Evolutionary conservation across 2,329 filamentous ascomycete genomes (phyloP).

Genomic region (Orbilia quercus): DNA sequence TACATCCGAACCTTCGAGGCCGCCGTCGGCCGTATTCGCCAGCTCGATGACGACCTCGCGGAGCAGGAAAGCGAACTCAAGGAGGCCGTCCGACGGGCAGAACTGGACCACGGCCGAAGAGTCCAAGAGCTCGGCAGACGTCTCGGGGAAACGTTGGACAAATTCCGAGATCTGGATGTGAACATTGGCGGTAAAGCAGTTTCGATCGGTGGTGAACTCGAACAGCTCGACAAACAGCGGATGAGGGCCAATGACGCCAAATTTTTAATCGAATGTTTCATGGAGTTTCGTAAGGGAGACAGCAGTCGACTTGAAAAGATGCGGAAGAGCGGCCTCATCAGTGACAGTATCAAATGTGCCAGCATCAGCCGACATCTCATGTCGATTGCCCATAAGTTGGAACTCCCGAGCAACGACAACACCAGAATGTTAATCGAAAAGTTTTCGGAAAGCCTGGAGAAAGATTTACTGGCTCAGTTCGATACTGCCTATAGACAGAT

Average conservation of each 20-base stretch:
- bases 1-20: slow-evolving; percentile 93
- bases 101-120: slow-evolving; percentile 90
- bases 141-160: slow-evolving; percentile 88
- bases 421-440: slow-evolving; percentile 94
- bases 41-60: slow-evolving; percentile 80
- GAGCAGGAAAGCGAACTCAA: slow-evolving; percentile 89
- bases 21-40: slow-evolving; percentile 68
- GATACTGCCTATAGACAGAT: slow-evolving; percentile 95
- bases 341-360: slow-evolving; percentile 93
- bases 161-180: slow-evolving; percentile 88
- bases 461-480: slow-evolving; percentile 94
- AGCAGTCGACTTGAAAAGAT: slow-evolving; percentile 89
- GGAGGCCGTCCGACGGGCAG: slow-evolving; percentile 88
- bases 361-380: slow-evolving; percentile 93
- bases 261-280: slow-evolving; percentile 96
- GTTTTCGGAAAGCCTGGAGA: slow-evolving; percentile 93
- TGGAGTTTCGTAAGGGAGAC: slow-evolving; percentile 88
- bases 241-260: slow-evolving; percentile 90
- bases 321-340: slow-evolving; percentile 82
- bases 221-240: slow-evolving; percentile 92
- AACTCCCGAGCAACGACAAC: slow-evolving; percentile 74
- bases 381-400: slow-evolving; percentile 90
- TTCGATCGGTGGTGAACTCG: slow-evolving; percentile 90
- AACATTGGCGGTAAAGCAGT: slow-evolving; percentile 91
- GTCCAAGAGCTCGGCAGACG: slow-evolving; percentile 87